These are phyloP conservation scores for Pseudogymnoascus sp. DNA, from an alignment of 2,329 filamentous ascomycete species.

Conservation along the genomic window DNA sequence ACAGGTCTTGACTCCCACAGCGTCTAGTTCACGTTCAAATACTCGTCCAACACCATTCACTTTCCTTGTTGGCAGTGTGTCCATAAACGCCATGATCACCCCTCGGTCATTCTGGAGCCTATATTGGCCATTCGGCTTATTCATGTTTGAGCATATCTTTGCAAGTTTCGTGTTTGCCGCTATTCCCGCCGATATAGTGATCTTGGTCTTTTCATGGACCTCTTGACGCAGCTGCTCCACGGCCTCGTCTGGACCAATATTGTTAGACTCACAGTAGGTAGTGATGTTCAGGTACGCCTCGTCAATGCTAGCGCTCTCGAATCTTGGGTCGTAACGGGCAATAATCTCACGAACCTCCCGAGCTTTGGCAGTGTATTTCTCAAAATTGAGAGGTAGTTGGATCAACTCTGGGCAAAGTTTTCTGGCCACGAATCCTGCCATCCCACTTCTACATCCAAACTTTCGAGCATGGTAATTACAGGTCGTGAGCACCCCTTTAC, in stretches of 20 bases:
- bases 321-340: conserved; percentile 78
- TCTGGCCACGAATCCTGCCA: conserved; percentile 92
- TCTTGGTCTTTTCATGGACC: conserved; percentile 64
- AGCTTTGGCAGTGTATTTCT: conserved; percentile 86
- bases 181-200: conserved; percentile 91
- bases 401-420: conserved; percentile 85
- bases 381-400: conserved; percentile 74
- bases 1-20: conserved; percentile 79
- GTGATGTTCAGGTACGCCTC: conserved; percentile 97
- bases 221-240: conserved; percentile 71
- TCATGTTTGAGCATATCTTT: conserved; percentile 91
- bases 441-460: conserved; percentile 85
- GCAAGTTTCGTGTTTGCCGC: conserved; percentile 88
- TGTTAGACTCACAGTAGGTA: conserved; percentile 64
- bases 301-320: conserved; percentile 90
- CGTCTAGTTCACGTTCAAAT: conserved; percentile 80
- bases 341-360: conserved; percentile 77
- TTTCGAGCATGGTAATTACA: conserved; percentile 85
- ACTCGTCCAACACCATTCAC: conserved; percentile 94
- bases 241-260: conserved; percentile 60
- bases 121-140: conserved; percentile 95
- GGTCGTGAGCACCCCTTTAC: conserved; percentile 55
- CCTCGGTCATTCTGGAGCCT: conserved; percentile 61
- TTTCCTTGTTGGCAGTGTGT: conserved; percentile 72
- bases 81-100: conserved; percentile 80